Conservation (phyloP, 2,329 filamentous ascomycete species). For the Nemania sp. region DNA sequence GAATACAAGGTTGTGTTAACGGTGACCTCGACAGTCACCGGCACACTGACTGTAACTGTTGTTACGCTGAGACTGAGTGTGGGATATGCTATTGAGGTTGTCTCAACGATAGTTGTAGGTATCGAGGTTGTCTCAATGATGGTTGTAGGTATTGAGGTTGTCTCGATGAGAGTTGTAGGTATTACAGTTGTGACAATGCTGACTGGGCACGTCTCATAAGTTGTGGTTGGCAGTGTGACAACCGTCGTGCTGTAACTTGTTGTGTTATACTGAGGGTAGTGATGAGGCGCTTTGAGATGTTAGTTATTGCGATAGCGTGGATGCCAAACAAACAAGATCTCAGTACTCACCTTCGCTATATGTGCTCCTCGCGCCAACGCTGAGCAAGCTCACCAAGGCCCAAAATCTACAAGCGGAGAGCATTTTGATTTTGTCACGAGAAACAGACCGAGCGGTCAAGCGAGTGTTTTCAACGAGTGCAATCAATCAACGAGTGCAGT, state of each 20-base stretch:
- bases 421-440: no score
- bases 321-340: not conserved
- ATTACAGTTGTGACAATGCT: slow-evolving; percentile 8
- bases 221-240: slow-evolving; percentile 14
- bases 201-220: slow-evolving; percentile 7
- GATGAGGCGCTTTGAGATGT: slow-evolving; percentile 18
- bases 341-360: slow-evolving; percentile 28
- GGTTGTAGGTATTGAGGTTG: no score
- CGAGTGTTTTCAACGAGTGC: not conserved
- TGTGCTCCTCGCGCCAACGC: slow-evolving; percentile 23
- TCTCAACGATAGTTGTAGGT: slow-evolving; percentile 1
- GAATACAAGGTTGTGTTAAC: no score
- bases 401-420: slow-evolving; percentile 21
- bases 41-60: slow-evolving; percentile 17
- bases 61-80: not conserved
- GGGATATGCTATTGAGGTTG: not conserved
- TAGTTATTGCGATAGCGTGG: slow-evolving; percentile 3
- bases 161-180: not conserved
- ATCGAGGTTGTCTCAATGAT: no score
- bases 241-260: slow-evolving; percentile 11
- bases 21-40: slow-evolving; percentile 27
- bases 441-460: no score
- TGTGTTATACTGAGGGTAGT: slow-evolving; percentile 17
- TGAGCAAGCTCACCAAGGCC: slow-evolving; percentile 29
- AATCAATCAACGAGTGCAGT: slow-evolving; percentile 24